Base-by-base conservation (phyloP, 768 basidiomycete species). In the Asterophora parasitica region DNA sequence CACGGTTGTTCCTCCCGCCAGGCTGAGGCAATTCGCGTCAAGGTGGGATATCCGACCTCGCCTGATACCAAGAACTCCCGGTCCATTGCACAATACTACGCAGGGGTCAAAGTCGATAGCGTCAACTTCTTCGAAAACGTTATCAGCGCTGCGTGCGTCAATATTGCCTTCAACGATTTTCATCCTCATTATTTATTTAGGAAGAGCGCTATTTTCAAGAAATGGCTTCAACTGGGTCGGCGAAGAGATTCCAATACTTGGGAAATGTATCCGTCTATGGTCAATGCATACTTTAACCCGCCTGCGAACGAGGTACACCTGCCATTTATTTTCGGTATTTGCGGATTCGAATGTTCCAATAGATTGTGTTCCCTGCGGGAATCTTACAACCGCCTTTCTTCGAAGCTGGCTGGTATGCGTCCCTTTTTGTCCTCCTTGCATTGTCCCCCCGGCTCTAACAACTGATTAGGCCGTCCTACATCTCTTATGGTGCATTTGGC, bases 301-400 rank as follows among this genome's bases (percentile, higher is more conserved):
- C 85, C 89, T 8, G 82, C 85, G 1, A 93, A 92, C 54, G 92
- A 95, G 75, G 88, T 88, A 50, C 32, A 67, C 43, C 16, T 8
- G 30, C n/a, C 8, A 12, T 10, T 35, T 15, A 27, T 19, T 20
- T 13, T 15, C 1, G 19, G 13, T 11, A 12, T 20, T 23, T 13
- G 4, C 11, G 11, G 23, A 31, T 16, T 16, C 33, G 41, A 39
- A 48, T 10, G 37, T 35, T 8, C 39, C 3, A 33, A 17, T 36
- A 90, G 85, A 92, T 94, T 43, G 90, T 92, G 16, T 97, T 99
- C 71, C 94, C 96, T 7, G 95, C 96, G 16, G 96, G 96, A 19
- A 93, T 98, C 58, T 69, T 98, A 13, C 91, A 85, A 53, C 85
- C 90, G 1, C 94, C 94, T 0, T 97, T 93, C 78, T 97, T 93